Evolutionary conservation across 2,329 filamentous ascomycete species (phyloP).

Genomic region (Trichoderma pleuroti): DNA sequence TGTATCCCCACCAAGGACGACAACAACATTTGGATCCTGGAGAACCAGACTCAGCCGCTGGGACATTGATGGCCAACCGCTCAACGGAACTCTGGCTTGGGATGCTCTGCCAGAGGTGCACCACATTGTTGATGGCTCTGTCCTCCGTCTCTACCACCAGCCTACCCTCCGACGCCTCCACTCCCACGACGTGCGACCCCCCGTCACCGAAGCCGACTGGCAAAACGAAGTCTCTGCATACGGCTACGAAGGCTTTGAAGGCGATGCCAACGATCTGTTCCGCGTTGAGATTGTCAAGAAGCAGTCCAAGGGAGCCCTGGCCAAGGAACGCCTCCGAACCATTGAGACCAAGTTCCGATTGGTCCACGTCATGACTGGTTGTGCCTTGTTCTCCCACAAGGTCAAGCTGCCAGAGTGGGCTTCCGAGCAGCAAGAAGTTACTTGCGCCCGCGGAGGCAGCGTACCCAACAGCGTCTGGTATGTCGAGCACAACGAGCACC

Average conservation of each 20-base stretch:
- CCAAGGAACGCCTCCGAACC: slow-evolving; percentile 82
- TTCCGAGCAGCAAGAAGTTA: slow-evolving; percentile 98
- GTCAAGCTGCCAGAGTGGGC: slow-evolving; percentile 98
- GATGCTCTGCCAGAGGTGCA: slow-evolving; percentile 63
- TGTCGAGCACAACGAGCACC: slow-evolving; percentile 85
- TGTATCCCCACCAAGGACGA: slow-evolving; percentile 98
- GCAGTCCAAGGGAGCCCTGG: slow-evolving; percentile 71
- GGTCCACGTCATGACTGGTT: slow-evolving; percentile 94
- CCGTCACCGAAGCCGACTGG: slow-evolving; percentile 85
- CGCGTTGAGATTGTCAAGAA: slow-evolving; percentile 90
- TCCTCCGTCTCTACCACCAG: slow-evolving; percentile 79
- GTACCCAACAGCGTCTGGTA: slow-evolving; percentile 98
- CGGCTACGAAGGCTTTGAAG: slow-evolving; percentile 93
- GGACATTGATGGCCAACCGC: slow-evolving; percentile 68
- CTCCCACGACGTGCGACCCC: slow-evolving; percentile 88
- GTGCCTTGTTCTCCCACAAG: slow-evolving; percentile 95
- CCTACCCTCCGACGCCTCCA: slow-evolving; percentile 86
- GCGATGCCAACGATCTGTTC: slow-evolving; percentile 96
- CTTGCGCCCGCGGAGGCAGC: slow-evolving; percentile 85
- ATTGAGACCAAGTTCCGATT: slow-evolving; percentile 97
- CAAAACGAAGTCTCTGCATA: slow-evolving; percentile 96
- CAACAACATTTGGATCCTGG: slow-evolving; percentile 91
- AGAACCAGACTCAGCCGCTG: slow-evolving; percentile 93
- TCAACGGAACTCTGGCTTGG: slow-evolving; percentile 82
- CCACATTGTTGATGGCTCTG: slow-evolving; percentile 73